Evolutionary conservation across 108 stramenopile genomes (phyloP).

Genomic region (Licmophora abbreviata): DNA sequence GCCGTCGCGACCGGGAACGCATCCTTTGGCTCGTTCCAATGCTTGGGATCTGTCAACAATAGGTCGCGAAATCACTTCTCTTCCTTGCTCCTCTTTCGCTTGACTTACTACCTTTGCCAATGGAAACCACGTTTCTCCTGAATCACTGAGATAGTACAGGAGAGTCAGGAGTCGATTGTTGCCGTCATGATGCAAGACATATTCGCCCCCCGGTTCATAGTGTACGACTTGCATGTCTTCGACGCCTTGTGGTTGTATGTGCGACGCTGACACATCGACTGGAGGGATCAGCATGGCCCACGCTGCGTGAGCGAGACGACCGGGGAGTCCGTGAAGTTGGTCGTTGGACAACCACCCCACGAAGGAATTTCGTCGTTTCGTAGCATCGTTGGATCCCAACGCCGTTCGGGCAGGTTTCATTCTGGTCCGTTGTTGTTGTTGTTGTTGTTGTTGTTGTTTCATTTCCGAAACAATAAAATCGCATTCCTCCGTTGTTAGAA

Average conservation of each 20-base stretch:
- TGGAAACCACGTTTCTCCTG: conserved; percentile 61
- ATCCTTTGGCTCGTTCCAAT: conserved; percentile 2
- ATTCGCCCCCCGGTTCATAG: conserved; percentile 42
- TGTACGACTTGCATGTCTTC: conserved; percentile 44
- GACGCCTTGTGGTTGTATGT: conserved; percentile 12
- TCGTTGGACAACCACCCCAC: conserved; percentile 6
- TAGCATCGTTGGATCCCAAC: not conserved
- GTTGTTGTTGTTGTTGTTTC: conserved; percentile 11
- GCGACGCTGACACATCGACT: no score
- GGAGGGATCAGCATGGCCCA: no score
- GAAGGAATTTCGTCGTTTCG: conserved; percentile 1
- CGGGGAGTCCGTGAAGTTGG: conserved; percentile 11
- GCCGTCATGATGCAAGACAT: conserved; percentile 46
- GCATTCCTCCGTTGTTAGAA: conserved; percentile 25
- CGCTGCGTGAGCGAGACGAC: conserved; percentile 1
- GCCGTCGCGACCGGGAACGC: conserved; percentile 13
- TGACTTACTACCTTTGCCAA: conserved; percentile 22
- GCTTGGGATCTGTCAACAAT: conserved; percentile 6
- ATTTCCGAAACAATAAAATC: conserved; percentile 5
- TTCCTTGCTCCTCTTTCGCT: not conserved
- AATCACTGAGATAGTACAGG: conserved; percentile 58
- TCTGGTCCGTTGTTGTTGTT: conserved; percentile 13
- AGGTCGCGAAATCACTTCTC: conserved; percentile 2
- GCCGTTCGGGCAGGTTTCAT: conserved; percentile 6
- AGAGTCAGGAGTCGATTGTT: conserved; percentile 31